Conservation (phyloP, 2,329 filamentous ascomycete genomes). For the Fusarium proliferatum region DNA sequence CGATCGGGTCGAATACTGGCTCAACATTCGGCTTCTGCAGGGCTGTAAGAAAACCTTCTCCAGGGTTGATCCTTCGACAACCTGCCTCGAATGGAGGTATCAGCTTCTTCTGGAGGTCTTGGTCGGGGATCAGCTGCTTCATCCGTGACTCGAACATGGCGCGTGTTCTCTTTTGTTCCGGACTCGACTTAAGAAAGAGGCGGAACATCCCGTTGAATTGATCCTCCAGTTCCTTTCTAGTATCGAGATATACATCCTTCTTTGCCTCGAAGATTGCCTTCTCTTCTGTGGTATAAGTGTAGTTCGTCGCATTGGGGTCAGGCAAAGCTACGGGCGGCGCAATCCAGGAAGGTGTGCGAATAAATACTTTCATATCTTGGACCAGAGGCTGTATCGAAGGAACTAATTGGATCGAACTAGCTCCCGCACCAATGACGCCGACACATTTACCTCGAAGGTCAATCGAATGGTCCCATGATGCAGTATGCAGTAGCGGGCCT, state of each 20-base stretch:
- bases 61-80: conserved; percentile 62
- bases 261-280: conserved; percentile 53
- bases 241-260: conserved; percentile 51
- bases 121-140: conserved; percentile 50
- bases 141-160: conserved; percentile 46
- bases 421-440: conserved; percentile 55
- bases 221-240: conserved; percentile 56
- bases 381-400: conserved; percentile 56
- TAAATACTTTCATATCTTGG: conserved; percentile 59
- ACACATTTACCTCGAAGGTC: conserved; percentile 53
- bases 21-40: conserved; percentile 60
- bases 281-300: conserved; percentile 56
- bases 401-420: conserved; percentile 59
- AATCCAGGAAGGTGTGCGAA: conserved; percentile 63
- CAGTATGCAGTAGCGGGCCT: conserved; percentile 64
- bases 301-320: conserved; percentile 53
- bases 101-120: conserved; percentile 60
- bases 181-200: conserved; percentile 57
- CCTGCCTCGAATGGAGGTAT: conserved; percentile 63
- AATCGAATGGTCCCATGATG: conserved; percentile 60
- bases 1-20: conserved; percentile 55
- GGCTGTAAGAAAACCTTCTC: conserved; percentile 60
- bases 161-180: conserved; percentile 54
- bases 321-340: conserved; percentile 47
- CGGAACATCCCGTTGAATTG: conserved; percentile 60